phyloP scores from a whole-genome alignment of 116 monocot genomes.

The Phalaenopsis hybrid region DNA sequence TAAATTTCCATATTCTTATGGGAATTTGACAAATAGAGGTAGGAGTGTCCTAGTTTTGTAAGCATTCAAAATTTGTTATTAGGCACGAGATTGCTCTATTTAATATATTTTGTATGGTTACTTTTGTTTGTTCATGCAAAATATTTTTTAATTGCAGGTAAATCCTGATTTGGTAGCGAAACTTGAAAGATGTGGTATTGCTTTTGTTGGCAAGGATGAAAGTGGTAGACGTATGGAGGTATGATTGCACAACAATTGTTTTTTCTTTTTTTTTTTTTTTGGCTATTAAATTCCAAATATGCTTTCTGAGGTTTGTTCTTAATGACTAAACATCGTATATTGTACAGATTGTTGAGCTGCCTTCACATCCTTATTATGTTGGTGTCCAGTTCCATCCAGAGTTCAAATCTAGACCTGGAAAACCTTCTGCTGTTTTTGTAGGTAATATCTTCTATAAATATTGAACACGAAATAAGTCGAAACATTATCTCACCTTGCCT shows the following conservation, averaged over 20 bases:
- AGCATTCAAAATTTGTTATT: background rate
- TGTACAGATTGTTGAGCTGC: constrained; percentile 84
- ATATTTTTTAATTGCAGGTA: constrained; percentile 39
- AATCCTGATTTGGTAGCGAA: constrained; percentile 81
- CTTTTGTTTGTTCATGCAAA: background rate
- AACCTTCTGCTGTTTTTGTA: constrained; percentile 73
- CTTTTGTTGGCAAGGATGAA: constrained; percentile 92
- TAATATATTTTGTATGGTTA: background rate
- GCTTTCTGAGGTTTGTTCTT: constrained; percentile 1
- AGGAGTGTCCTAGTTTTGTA: background rate
- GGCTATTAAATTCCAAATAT: background rate
- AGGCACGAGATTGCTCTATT: background rate
- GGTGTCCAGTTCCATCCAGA: constrained; percentile 98
- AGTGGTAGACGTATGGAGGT: constrained; percentile 92
- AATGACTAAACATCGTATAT: constrained; percentile 2
- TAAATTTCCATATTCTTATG: background rate
- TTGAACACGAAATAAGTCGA: background rate
- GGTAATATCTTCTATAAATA: constrained; percentile 30
- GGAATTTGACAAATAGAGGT: background rate
- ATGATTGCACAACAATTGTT: background rate
- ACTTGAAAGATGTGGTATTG: constrained; percentile 73
- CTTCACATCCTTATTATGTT: constrained; percentile 71
- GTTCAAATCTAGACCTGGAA: constrained; percentile 92
- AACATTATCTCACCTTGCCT: background rate
- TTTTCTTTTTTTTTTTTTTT: background rate